Evolutionary conservation across 1,139 yeast species (phyloP).

Genomic region (Groenewaldozyma sp.): DNA sequence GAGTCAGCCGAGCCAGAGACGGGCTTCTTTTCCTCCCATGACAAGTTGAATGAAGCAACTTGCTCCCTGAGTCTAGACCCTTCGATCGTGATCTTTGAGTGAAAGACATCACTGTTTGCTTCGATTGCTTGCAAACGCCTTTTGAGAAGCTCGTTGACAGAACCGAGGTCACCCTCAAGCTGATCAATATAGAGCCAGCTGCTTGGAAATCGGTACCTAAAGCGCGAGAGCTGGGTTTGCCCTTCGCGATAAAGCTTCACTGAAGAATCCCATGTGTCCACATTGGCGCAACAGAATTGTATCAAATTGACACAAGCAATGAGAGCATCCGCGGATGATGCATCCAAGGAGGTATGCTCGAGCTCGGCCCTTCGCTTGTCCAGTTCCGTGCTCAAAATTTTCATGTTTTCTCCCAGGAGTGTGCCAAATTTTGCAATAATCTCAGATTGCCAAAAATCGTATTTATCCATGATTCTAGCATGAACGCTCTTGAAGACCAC

Average conservation of each 20-base stretch:
- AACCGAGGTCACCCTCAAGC: slow-evolving; percentile 42
- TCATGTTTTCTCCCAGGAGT: slow-evolving; percentile 27
- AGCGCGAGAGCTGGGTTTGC: slow-evolving; percentile 38
- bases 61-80: slow-evolving; percentile 34
- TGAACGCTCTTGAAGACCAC: slow-evolving; percentile 47
- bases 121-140: slow-evolving; percentile 36
- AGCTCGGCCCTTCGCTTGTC: slow-evolving; percentile 26
- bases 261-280: slow-evolving; percentile 27
- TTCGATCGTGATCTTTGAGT: slow-evolving; percentile 38
- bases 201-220: slow-evolving; percentile 41
- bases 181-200: slow-evolving; percentile 62
- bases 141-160: slow-evolving; percentile 37
- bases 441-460: slow-evolving; percentile 49
- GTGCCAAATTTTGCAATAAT: slow-evolving; percentile 39
- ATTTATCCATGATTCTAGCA: slow-evolving; percentile 43
- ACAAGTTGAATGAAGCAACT: slow-evolving; percentile 25
- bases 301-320: slow-evolving; percentile 32
- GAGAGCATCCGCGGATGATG: slow-evolving; percentile 32
- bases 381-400: slow-evolving; percentile 24
- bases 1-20: slow-evolving; percentile 40
- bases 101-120: slow-evolving; percentile 36
- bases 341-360: slow-evolving; percentile 30
- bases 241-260: slow-evolving; percentile 31
- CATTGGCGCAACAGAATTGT: slow-evolving; percentile 22
- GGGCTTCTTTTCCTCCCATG: slow-evolving; percentile 48